phyloP scores from a whole-genome alignment of 257 asterid species.

The Scutellaria baicalensis region DNA sequence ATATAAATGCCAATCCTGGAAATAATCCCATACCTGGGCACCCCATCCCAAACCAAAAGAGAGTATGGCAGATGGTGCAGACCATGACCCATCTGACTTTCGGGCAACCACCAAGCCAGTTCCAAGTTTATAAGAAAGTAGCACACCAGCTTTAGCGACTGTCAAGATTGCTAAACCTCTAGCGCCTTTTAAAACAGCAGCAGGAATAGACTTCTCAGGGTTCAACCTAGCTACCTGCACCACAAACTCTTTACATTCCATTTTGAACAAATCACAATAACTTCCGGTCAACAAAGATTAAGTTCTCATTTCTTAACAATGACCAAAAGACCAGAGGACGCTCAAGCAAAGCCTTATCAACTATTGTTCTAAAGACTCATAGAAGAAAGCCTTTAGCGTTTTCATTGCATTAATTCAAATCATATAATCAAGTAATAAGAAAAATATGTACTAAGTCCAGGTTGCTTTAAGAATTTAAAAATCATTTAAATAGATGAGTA shows the following conservation, averaged over 20 bases:
- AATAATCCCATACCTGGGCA: conserved; percentile 61
- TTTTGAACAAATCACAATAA: neutral
- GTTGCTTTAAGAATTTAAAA: neutral
- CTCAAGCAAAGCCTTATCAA: neutral
- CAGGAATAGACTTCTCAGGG: conserved; percentile 94
- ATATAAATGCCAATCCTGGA: neutral
- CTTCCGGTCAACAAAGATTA: neutral
- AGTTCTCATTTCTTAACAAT: neutral
- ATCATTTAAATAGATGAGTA: neutral
- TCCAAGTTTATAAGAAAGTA: conserved; percentile 85
- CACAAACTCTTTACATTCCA: neutral
- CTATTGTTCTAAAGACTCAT: neutral
- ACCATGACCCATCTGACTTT: conserved; percentile 96
- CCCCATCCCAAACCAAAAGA: conserved; percentile 99
- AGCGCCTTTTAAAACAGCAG: conserved; percentile 81
- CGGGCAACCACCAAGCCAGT: conserved; percentile 91
- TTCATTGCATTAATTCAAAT: neutral
- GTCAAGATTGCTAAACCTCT: conserved; percentile 91
- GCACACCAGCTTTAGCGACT: conserved; percentile 85
- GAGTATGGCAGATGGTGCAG: conserved; percentile 94
- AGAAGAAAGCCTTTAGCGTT: neutral
- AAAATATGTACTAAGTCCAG: neutral
- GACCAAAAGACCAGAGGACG: neutral
- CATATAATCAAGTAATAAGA: neutral
- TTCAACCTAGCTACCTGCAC: conserved; percentile 81